Evolutionary conservation across 306 rosid species (phyloP), one percentile per base, ranked within the genome.

Genomic region (Pterocarpus santalinus): DNA sequence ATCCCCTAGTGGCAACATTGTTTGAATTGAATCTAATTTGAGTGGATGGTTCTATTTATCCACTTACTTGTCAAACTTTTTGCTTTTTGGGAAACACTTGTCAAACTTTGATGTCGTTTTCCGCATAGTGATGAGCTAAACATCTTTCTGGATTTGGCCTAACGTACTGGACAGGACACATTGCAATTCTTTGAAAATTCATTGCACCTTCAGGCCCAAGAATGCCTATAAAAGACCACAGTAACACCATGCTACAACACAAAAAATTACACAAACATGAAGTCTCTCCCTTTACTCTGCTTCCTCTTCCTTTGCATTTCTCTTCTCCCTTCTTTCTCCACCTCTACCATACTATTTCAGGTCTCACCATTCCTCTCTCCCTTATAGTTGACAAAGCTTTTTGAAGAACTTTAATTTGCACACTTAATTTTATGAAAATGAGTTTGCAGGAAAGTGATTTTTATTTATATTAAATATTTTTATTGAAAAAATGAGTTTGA

Each of bases 281-380:
- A 80, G 36, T 80, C 79, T 75, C 57, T 81, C 12, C 0, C 77
- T 39, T 70, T 64, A 13, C 53, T 90, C 9, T 79, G 84, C 51
- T 74, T 89, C 65, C 62, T 86, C 63, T 85, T 75, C 83, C 85
- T 92, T 72, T 86, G 75, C 82, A 46, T 86, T 66, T 86, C 81
- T 47, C 80, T 85, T 70, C 78, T 81, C 10, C 87, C 94, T 22
- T 86, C 84, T 33, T 80, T 85, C 17, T 79, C 88, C 33, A 77
- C 88, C 47, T 16, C 93, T 5, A 67, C 92, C 58, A 61, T 92
- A 61, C 72, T 92, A 32, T 92, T 90, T 82, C 91, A 91, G 93
- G 93, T 88, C 69, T 35, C 38, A 15, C 17, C 58, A 10, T 41
- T 0, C 2, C 58, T 81, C 9, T 35, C 4, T 30, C 28, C 15